phyloP scores from a whole-genome alignment of 495 filamentous ascomycete genomes.

The Hypoxylon rickii region DNA sequence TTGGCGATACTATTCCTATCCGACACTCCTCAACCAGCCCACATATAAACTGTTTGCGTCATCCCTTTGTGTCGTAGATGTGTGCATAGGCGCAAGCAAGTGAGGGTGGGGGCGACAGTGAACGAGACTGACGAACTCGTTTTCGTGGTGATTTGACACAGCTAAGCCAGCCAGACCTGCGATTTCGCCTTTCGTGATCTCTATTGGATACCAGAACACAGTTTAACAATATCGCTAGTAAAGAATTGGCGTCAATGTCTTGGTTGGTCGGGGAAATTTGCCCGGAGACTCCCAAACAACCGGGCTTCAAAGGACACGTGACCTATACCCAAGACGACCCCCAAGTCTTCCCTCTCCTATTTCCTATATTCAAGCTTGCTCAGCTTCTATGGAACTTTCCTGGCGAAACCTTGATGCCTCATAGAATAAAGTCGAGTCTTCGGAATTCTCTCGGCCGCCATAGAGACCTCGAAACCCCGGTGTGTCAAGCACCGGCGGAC shows the following conservation, averaged over 20 bases:
- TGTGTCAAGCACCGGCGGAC: slow-evolving; percentile 42
- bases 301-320: slow-evolving; percentile 1
- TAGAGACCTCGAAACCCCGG: slow-evolving; percentile 51
- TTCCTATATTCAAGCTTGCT: slow-evolving; percentile 1
- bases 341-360: too few species aligned
- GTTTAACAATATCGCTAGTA: too few species aligned
- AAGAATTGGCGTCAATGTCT: too few species aligned
- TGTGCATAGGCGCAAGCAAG: too few species aligned
- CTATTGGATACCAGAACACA: too few species aligned
- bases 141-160: slow-evolving; percentile 4
- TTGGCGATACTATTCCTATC: slow-evolving; percentile 8
- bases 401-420: slow-evolving; percentile 26
- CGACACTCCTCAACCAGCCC: neutral
- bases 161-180: too few species aligned
- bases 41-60: slow-evolving; percentile 19
- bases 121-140: slow-evolving; percentile 9
- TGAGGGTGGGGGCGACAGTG: neutral
- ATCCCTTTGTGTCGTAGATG: slow-evolving; percentile 20
- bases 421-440: slow-evolving; percentile 45
- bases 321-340: too few species aligned
- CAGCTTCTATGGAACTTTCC: slow-evolving; percentile 6
- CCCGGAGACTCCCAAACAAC: neutral
- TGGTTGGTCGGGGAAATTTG: too few species aligned
- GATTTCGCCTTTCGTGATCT: too few species aligned
- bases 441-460: slow-evolving; percentile 52